Conservation (phyloP, 768 basidiomycete species). For the Leucosporidium scottii region DNA sequence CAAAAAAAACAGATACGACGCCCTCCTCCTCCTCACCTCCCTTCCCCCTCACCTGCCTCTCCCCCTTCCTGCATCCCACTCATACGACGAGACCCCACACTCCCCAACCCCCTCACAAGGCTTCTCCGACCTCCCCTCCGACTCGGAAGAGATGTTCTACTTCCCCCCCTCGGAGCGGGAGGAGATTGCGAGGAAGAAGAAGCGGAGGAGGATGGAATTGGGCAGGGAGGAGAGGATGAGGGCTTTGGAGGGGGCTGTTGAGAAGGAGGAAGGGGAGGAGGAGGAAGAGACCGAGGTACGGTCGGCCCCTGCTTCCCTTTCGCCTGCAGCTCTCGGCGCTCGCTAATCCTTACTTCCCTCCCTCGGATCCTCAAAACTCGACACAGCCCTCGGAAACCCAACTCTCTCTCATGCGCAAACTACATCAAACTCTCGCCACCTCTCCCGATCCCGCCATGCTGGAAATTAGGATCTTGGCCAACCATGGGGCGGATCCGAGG, state of each 20-base stretch:
- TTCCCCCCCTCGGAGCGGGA: slow-evolving; percentile 59
- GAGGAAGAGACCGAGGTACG: slow-evolving; percentile 22
- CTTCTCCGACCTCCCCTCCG: slow-evolving; percentile 80
- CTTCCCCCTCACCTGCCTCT: slow-evolving; percentile 38
- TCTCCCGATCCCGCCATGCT: slow-evolving; percentile 74
- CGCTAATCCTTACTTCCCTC: slow-evolving; percentile 12
- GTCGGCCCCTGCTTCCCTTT: not conserved
- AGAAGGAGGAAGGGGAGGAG: slow-evolving; percentile 49
- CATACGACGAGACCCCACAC: too few relatives aligned
- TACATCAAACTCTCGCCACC: slow-evolving; percentile 59
- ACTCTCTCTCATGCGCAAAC: slow-evolving; percentile 63
- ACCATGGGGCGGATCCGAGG: slow-evolving; percentile 66
- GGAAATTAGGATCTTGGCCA: slow-evolving; percentile 81
- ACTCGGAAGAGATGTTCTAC: slow-evolving; percentile 78
- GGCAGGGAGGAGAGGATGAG: slow-evolving; percentile 15
- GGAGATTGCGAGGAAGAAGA: slow-evolving; percentile 56
- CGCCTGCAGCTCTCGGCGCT: slow-evolving; percentile 1
- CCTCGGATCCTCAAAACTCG: too few relatives aligned
- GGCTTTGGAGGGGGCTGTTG: slow-evolving; percentile 41
- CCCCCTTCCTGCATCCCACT: slow-evolving; percentile 8
- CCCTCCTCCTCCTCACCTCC: slow-evolving; percentile 62
- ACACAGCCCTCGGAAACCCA: slow-evolving; percentile 56
- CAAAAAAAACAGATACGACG: slow-evolving; percentile 58
- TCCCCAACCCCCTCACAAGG: slow-evolving; percentile 51
- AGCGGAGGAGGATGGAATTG: slow-evolving; percentile 12